A percentile compares a stretch with the other conserved stretches of the same genome.
Conservation (phyloP, 2,329 filamentous ascomycete species). For the Monilinia polystroma region DNA sequence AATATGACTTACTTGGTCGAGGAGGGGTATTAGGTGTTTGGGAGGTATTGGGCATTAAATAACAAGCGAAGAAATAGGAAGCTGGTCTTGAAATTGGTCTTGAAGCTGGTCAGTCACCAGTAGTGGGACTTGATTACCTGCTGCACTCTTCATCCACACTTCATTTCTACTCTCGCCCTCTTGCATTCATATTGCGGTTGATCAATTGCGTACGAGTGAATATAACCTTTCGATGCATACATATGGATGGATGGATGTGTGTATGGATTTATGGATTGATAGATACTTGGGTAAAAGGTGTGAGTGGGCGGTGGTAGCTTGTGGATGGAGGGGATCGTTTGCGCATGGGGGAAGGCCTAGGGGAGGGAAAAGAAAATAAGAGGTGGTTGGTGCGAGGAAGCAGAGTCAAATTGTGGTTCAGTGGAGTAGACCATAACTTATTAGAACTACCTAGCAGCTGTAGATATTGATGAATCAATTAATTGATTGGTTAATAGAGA, state of each 20-base stretch:
- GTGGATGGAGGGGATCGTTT: neutral
- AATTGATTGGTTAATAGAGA: too few species aligned
- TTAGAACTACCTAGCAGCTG: too few species aligned
- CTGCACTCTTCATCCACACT: neutral
- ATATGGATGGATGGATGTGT: neutral
- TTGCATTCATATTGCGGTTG: neutral
- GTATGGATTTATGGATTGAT: too few species aligned
- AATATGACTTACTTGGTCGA: neutral
- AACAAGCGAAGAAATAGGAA: neutral
- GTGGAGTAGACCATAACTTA: neutral
- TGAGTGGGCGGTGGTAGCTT: neutral
- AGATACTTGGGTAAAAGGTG: neutral
- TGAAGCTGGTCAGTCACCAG: neutral
- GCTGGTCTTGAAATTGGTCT: neutral
- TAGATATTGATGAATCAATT: too few species aligned
- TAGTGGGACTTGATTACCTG: neutral
- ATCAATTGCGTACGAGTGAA: neutral
- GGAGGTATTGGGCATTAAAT: neutral
- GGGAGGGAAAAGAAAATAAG: neutral
- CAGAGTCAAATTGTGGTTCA: too few species aligned
- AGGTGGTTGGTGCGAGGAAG: constrained; percentile 20
- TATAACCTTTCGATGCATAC: neutral
- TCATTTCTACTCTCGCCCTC: neutral
- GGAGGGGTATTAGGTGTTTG: neutral
- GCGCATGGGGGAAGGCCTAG: neutral